phyloP scores from a whole-genome alignment of 768 basidiomycete species.

The Amanita subjunquillea region DNA sequence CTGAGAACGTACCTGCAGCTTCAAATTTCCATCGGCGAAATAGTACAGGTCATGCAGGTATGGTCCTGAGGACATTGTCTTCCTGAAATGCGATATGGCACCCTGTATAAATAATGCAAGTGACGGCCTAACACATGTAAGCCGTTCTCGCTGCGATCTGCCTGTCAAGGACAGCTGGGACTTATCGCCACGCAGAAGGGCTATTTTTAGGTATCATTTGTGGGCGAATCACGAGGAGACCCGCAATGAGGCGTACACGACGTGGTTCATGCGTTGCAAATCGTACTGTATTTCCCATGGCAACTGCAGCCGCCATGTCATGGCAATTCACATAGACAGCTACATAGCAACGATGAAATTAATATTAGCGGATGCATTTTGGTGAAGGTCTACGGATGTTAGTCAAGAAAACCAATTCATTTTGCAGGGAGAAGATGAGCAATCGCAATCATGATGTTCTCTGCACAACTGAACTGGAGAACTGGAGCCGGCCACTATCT shows the following conservation, averaged over 20 bases:
- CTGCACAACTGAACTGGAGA: slow-evolving; percentile 15
- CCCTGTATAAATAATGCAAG: neutral
- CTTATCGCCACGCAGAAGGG: too few species aligned
- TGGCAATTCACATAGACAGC: too few species aligned
- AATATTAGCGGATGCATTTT: too few species aligned
- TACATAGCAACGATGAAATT: too few species aligned
- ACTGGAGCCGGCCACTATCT: slow-evolving; percentile 42
- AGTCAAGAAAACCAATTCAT: neutral
- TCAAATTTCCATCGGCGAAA: slow-evolving; percentile 1
- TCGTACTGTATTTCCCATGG: neutral
- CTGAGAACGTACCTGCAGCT: neutral
- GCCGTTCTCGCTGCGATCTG: neutral
- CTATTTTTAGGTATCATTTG: too few species aligned
- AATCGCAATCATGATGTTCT: neutral
- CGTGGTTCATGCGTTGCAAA: too few species aligned
- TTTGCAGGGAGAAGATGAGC: neutral
- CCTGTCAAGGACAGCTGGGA: too few species aligned
- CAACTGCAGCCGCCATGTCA: neutral
- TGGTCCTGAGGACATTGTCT: neutral
- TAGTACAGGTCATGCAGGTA: slow-evolving; percentile 3
- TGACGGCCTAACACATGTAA: too few species aligned
- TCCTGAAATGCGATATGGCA: neutral
- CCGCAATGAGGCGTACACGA: too few species aligned
- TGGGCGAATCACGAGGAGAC: too few species aligned
- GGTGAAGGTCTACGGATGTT: too few species aligned